Evolutionary conservation across 345 rosid genomes (phyloP).

Genomic region (Conringia planisiliqua): DNA sequence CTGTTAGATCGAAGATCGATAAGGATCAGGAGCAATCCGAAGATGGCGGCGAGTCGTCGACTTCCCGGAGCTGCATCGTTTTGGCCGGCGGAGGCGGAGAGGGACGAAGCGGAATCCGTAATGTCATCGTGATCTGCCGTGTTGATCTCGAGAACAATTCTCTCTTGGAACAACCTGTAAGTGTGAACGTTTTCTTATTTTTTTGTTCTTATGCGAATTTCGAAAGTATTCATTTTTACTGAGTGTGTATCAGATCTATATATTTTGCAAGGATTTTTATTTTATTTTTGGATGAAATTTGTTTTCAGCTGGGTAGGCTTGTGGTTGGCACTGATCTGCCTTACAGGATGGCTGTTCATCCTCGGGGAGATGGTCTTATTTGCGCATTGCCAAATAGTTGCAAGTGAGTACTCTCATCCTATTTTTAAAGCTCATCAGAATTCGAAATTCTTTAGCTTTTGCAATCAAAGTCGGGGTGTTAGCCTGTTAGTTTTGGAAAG

Average conservation of each 20-base stretch:
- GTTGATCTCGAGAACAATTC: slow-evolving; percentile 55
- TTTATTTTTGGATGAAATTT: background rate
- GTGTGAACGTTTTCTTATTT: background rate
- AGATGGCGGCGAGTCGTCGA: slow-evolving; percentile 14
- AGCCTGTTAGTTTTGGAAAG: background rate
- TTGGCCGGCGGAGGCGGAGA: slow-evolving; percentile 89
- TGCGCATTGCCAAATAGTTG: slow-evolving; percentile 71
- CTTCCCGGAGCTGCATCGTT: slow-evolving; percentile 39
- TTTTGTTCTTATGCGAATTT: background rate
- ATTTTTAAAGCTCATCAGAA: background rate
- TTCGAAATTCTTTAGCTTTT: background rate
- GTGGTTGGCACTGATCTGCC: slow-evolving; percentile 65
- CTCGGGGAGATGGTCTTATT: slow-evolving; percentile 68
- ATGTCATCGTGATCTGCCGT: slow-evolving; percentile 51
- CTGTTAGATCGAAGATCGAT: slow-evolving; percentile 37
- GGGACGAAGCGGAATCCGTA: slow-evolving; percentile 78
- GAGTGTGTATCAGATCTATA: background rate
- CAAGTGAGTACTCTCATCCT: slow-evolving; percentile 40
- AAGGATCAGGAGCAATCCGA: slow-evolving; percentile 26
- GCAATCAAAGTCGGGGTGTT: background rate
- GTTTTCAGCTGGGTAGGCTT: slow-evolving; percentile 51
- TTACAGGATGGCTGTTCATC: slow-evolving; percentile 82
- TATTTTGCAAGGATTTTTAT: background rate
- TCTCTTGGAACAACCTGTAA: slow-evolving; percentile 73
- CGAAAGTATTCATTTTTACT: background rate